Percentiles rank a stretch among this genome's conserved stretches.
Conservation (phyloP, 768 basidiomycete genomes). For the Coprinopsis marcescibilis region DNA sequence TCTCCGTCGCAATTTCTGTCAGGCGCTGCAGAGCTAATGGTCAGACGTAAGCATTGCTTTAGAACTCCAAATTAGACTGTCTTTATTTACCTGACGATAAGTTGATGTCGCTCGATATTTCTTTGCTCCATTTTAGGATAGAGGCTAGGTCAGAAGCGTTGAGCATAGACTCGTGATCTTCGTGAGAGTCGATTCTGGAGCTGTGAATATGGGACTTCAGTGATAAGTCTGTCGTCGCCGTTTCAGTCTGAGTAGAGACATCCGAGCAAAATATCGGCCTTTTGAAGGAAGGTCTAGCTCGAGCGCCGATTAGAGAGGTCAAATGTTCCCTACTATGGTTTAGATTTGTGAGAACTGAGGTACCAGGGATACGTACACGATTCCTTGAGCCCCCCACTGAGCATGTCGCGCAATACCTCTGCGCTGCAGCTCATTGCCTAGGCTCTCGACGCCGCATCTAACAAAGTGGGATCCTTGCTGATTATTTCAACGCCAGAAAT, state of each 20-base stretch:
- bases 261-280: slow-evolving; percentile 53
- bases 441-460: slow-evolving; percentile 55
- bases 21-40: slow-evolving; percentile 54
- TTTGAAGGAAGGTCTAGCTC: slow-evolving; percentile 44
- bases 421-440: slow-evolving; percentile 62
- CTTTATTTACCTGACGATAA: slow-evolving; percentile 50
- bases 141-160: slow-evolving; percentile 58
- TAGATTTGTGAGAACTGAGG: neutral
- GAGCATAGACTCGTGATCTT: slow-evolving; percentile 53
- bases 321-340: slow-evolving; percentile 39
- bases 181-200: slow-evolving; percentile 30
- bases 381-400: slow-evolving; percentile 70
- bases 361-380: slow-evolving; percentile 43
- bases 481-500: slow-evolving; percentile 8
- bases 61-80: slow-evolving; percentile 7
- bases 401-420: slow-evolving; percentile 60
- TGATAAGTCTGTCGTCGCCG: slow-evolving; percentile 22
- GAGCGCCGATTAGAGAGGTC: slow-evolving; percentile 37
- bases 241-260: slow-evolving; percentile 60
- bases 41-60: neutral
- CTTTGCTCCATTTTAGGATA: slow-evolving; percentile 70
- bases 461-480: slow-evolving; percentile 71
- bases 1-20: slow-evolving; percentile 68
- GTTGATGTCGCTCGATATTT: slow-evolving; percentile 70
- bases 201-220: slow-evolving; percentile 22